Base-by-base conservation (phyloP, 2,329 filamentous ascomycete species). In the Colletotrichum siamense region DNA sequence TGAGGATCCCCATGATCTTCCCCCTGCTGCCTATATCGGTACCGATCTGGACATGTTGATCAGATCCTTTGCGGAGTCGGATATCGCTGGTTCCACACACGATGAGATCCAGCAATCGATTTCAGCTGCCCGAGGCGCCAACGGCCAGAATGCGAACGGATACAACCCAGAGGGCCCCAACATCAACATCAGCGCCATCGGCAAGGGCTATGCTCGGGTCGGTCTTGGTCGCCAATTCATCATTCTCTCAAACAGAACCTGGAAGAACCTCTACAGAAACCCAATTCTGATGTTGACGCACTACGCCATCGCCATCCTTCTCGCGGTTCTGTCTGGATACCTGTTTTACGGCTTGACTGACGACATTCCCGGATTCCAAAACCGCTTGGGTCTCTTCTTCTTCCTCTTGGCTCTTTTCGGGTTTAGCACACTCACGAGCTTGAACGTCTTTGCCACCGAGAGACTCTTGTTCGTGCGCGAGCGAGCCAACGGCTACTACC, bases 281-380 rank as follows among this genome's bases (percentile, higher is more conserved):
- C 97, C 97, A 2, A 96, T 99, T 91, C 88, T 99, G 76, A 99
- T 99, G 97, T 91, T 99, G 74, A 98, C 96, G 0, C 97, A 99
- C 86, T 99, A 99, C 83, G 97, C 97, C 49, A 99, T 98, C 79
- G 96, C 97, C 9, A 99, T 99, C 77, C 87, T 99, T 0, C 91
- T 99, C 8, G 97, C 96, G 3, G 96, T 99, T 7, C 94, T 99
- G 74, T 96, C 96, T 3, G 97, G 97, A 5, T 99, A 95, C 85
- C 90, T 99, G 15, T 99, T 99, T 88, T 99, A 99, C 81, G 97
- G 96, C 4, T 89, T 99, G 64, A 98, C 96, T 1, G 96, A 98
- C 82, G 96, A 99, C 82, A 98, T 99, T 80, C 94, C 95, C 77
- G 97, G 98, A 39, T 99, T 99, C 90, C 97, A 99, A 85, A 99